A percentile compares a stretch with the other conserved stretches of the same genome.
phyloP scores from a whole-genome alignment of 1,284 basidiomycete species.

The Cryptococcus sp. region DNA sequence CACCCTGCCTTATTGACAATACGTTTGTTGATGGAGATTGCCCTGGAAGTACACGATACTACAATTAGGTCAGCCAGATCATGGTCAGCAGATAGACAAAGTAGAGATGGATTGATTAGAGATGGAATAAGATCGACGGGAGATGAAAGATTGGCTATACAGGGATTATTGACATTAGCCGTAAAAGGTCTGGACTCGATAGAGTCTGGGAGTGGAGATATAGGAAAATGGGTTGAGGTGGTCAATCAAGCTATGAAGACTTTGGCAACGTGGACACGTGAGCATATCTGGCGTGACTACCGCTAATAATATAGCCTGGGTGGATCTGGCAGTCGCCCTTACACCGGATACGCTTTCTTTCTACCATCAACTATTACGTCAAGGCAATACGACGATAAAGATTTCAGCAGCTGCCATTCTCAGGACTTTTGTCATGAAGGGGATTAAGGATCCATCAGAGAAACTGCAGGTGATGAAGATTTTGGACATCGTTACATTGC shows the following conservation, averaged over 20 bases:
- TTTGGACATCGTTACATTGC: conserved; percentile 73
- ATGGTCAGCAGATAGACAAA: conserved; percentile 64
- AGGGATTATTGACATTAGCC: conserved; percentile 78
- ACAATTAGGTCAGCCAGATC: conserved; percentile 76
- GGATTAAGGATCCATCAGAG: conserved; percentile 85
- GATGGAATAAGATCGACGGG: conserved; percentile 79
- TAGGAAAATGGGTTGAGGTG: conserved; percentile 63
- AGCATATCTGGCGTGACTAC: conserved; percentile 44
- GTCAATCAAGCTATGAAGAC: conserved; percentile 86
- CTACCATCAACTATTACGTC: conserved; percentile 80
- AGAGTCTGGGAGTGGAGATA: conserved; percentile 50
- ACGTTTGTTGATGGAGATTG: conserved; percentile 82
- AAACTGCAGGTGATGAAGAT: conserved; percentile 88
- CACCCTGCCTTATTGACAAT: conserved; percentile 78
- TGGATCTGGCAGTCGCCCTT: conserved; percentile 93
- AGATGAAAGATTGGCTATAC: conserved; percentile 82
- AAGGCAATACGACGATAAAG: conserved; percentile 68
- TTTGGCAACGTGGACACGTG: conserved; percentile 90
- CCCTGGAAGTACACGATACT: conserved; percentile 86
- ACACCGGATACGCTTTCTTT: conserved; percentile 83
- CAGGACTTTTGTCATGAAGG: conserved; percentile 79
- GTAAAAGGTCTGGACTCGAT: conserved; percentile 64
- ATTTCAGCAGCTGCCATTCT: conserved; percentile 76
- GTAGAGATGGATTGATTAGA: conserved; percentile 73
- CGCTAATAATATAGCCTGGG: conserved; percentile 68